Percentiles rank a stretch among this genome's conserved stretches.
These are phyloP conservation scores for Pisolithus albus DNA, from an alignment of 768 basidiomycete genomes.

Conservation along the genomic window DNA sequence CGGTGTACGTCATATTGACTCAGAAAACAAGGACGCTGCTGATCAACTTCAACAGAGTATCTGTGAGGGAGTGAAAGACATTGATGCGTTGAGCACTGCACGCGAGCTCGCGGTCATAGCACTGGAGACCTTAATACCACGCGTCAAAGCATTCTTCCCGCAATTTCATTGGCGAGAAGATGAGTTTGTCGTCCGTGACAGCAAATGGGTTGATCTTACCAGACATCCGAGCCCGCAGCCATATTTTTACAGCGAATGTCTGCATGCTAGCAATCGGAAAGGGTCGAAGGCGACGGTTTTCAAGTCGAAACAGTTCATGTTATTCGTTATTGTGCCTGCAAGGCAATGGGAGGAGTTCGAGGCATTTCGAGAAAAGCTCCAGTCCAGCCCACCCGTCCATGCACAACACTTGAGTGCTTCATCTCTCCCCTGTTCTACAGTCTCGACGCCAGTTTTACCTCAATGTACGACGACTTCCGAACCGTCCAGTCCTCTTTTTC, in stretches of 20 bases:
- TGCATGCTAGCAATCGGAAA: not conserved
- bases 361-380: not conserved
- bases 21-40: not conserved
- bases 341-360: slow-evolving; percentile 4
- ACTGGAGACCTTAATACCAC: not conserved
- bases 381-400: not conserved
- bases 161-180: not conserved
- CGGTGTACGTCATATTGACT: not conserved
- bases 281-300: not conserved
- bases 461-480: not conserved
- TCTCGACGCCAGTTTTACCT: not conserved
- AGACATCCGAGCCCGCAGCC: not conserved
- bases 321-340: slow-evolving; percentile 3
- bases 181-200: slow-evolving; percentile 6
- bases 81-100: slow-evolving; percentile 1
- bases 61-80: slow-evolving; percentile 1
- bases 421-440: not conserved
- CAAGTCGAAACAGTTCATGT: slow-evolving; percentile 2
- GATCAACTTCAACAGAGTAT: slow-evolving; percentile 4
- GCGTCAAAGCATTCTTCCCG: not conserved
- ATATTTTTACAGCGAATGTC: slow-evolving; percentile 5
- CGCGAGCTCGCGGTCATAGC: not conserved
- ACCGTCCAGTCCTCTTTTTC: not conserved
- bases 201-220: slow-evolving; percentile 5
- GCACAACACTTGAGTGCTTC: too few relatives aligned